phyloP scores from a whole-genome alignment of 2,329 filamentous ascomycete species.

The Phyllosticta ampelicida region DNA sequence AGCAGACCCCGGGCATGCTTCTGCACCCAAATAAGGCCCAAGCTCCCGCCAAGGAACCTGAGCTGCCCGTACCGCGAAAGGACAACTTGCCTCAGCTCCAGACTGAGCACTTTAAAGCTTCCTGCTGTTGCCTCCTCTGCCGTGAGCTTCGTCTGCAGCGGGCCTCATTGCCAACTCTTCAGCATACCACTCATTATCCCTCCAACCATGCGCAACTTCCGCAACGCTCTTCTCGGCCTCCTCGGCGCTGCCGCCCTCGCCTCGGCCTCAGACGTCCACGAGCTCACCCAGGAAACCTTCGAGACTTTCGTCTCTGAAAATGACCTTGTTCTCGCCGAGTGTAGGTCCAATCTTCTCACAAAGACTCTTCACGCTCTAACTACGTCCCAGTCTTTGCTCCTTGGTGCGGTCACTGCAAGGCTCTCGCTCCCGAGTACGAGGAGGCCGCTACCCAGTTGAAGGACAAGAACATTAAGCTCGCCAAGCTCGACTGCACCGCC shows the following conservation, averaged over 20 bases:
- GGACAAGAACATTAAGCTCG: constrained; percentile 77
- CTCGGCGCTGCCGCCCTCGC: constrained; percentile 48
- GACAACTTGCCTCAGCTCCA: constrained; percentile 5
- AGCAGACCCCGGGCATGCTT: not conserved
- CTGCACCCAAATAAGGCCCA: not conserved
- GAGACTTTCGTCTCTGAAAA: constrained; percentile 75
- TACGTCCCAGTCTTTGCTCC: constrained; percentile 69
- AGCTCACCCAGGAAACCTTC: constrained; percentile 80
- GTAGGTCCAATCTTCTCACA: constrained; percentile 42
- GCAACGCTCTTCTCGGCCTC: constrained; percentile 25
- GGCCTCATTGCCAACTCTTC: not conserved
- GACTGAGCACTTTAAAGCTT: not conserved
- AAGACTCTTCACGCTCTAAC: constrained; percentile 27
- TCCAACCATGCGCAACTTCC: constrained; percentile 16
- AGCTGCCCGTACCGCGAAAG: constrained; percentile 7
- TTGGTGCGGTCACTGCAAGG: constrained; percentile 98
- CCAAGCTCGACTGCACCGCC: constrained; percentile 90
- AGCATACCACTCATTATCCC: not conserved
- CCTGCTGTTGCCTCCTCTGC: not conserved
- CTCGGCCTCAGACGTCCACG: constrained; percentile 66
- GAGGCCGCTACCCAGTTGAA: constrained; percentile 73
- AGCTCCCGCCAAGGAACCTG: constrained; percentile 9
- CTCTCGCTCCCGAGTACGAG: constrained; percentile 86
- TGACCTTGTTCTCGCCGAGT: constrained; percentile 87
- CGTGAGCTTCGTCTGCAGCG: not conserved